Conservation (phyloP, 23 red algal species). For the Gracilaria vermiculophylla region DNA sequence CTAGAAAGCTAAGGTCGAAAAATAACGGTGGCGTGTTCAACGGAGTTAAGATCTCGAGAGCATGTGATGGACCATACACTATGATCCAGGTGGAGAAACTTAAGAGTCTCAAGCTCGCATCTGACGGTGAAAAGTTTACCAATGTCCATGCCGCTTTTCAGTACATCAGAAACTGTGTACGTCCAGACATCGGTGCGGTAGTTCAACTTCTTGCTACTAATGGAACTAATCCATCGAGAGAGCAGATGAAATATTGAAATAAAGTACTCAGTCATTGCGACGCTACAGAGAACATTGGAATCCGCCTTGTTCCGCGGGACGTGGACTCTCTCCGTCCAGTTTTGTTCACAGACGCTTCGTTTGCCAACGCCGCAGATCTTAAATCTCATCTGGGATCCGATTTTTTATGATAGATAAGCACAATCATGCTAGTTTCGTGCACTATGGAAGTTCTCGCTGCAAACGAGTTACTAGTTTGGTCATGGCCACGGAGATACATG, state of each 20-base stretch:
- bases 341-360: constrained; percentile 4
- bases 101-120: not conserved
- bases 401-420: not conserved
- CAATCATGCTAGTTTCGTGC: not conserved
- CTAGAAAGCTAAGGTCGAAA: not conserved
- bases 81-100: not conserved
- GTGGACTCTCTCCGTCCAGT: not conserved
- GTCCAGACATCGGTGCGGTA: constrained; percentile 2
- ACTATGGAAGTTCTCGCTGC: constrained; percentile 21
- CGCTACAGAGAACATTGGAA: not conserved
- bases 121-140: not conserved
- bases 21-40: not conserved
- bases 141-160: not conserved
- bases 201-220: not conserved
- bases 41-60: not conserved
- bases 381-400: constrained; percentile 4
- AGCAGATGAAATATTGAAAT: not conserved
- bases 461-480: constrained; percentile 17
- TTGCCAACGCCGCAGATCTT: constrained; percentile 1
- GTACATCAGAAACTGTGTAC: not conserved
- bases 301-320: not conserved
- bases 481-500: constrained; percentile 48
- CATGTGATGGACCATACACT: not conserved
- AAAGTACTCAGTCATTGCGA: not conserved
- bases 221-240: too few species aligned